Evolutionary conservation across 345 rosid species (phyloP).

Genomic region (Lepidium sativum): DNA sequence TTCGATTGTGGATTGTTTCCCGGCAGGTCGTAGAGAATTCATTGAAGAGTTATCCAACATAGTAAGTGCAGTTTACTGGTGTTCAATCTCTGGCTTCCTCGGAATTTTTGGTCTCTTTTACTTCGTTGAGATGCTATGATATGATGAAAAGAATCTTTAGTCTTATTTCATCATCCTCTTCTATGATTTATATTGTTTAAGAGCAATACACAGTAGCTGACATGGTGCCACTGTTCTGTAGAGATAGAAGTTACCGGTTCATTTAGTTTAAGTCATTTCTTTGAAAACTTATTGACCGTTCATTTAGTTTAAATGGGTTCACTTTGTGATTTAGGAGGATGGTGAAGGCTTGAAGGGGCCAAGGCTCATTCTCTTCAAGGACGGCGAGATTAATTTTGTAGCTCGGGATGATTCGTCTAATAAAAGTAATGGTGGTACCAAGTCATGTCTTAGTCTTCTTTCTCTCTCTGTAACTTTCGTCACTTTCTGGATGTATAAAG

Average conservation of each 20-base stretch:
- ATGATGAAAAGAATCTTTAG: background rate
- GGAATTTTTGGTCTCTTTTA: background rate
- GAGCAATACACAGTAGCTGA: background rate
- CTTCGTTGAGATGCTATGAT: background rate
- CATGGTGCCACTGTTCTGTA: slow-evolving; percentile 34
- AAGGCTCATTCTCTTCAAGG: slow-evolving; percentile 49
- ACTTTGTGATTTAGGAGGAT: slow-evolving; percentile 46
- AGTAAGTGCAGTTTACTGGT: slow-evolving; percentile 36
- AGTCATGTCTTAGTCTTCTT: too few species aligned
- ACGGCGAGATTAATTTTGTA: slow-evolving; percentile 35
- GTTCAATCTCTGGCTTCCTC: background rate
- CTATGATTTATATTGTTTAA: background rate
- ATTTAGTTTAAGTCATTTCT: background rate
- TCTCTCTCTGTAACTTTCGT: too few species aligned
- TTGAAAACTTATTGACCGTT: background rate
- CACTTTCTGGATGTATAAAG: too few species aligned
- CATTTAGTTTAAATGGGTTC: background rate
- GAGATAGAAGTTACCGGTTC: slow-evolving; percentile 25
- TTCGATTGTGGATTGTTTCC: slow-evolving; percentile 18
- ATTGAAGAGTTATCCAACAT: slow-evolving; percentile 47
- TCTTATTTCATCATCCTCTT: background rate
- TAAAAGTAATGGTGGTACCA: slow-evolving; percentile 18
- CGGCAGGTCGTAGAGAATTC: slow-evolving; percentile 56
- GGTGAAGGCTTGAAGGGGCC: slow-evolving; percentile 62
- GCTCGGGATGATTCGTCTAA: slow-evolving; percentile 27